Conservation (phyloP, 371 early-diverging fungal genomes). For the Mortierella sp. region DNA sequence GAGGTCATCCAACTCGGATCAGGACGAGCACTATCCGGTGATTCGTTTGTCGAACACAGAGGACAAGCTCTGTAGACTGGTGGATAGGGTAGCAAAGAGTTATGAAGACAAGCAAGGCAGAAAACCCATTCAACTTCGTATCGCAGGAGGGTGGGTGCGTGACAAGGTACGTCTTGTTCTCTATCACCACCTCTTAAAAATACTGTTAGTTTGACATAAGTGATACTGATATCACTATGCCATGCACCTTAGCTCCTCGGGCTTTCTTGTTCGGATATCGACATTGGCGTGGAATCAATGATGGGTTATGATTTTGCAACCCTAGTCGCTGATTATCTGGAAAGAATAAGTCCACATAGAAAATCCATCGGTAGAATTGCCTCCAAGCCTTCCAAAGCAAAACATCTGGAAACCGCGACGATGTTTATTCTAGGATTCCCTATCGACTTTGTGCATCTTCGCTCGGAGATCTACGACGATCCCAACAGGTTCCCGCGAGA, state of each 20-base stretch:
- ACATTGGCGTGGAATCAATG: slow-evolving; percentile 95
- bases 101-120: slow-evolving; percentile 61
- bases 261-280: slow-evolving; percentile 89
- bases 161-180: slow-evolving; percentile 79
- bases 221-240: neutral
- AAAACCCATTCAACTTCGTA: slow-evolving; percentile 74
- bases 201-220: neutral
- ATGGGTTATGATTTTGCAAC: slow-evolving; percentile 95
- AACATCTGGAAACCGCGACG: slow-evolving; percentile 99
- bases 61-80: slow-evolving; percentile 68
- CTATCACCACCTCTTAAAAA: no score
- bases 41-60: slow-evolving; percentile 65
- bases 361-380: slow-evolving; percentile 84
- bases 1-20: neutral
- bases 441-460: slow-evolving; percentile 96
- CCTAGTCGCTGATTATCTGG: slow-evolving; percentile 74
- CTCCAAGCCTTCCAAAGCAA: slow-evolving; percentile 95
- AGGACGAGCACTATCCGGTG: neutral
- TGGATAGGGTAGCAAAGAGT: slow-evolving; percentile 64
- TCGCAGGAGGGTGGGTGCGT: slow-evolving; percentile 99
- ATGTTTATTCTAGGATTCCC: slow-evolving; percentile 79
- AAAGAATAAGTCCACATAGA: slow-evolving; percentile 58
- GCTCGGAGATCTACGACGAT: slow-evolving; percentile 91
- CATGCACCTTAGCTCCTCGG: slow-evolving; percentile 79
- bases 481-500: slow-evolving; percentile 84